phyloP scores from a whole-genome alignment of 2,329 filamentous ascomycete species.

The Bimuria novae-zelandiae region DNA sequence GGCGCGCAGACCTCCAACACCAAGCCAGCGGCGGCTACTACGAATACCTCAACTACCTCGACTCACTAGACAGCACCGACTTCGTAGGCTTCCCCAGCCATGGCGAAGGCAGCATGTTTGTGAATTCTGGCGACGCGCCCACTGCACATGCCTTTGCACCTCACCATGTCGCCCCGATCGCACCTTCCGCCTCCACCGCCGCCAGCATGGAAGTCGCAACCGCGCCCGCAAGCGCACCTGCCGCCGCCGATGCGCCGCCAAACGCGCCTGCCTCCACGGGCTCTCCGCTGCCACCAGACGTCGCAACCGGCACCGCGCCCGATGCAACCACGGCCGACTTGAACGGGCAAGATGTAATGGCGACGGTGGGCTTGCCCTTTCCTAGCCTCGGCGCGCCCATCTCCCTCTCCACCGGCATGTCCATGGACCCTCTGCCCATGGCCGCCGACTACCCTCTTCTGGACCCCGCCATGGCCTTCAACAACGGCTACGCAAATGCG shows the following conservation, averaged over 20 bases:
- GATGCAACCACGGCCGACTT: slow-evolving; percentile 7
- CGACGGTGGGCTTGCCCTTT: slow-evolving; percentile 14
- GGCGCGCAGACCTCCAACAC: slow-evolving; percentile 21
- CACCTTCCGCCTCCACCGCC: slow-evolving; percentile 18
- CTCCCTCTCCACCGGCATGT: slow-evolving; percentile 21
- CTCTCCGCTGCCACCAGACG: slow-evolving; percentile 8
- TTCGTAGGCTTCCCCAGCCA: slow-evolving; percentile 20
- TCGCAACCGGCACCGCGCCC: slow-evolving; percentile 1
- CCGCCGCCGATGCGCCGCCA: slow-evolving; percentile 27
- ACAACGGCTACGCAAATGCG: slow-evolving; percentile 16
- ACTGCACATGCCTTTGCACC: slow-evolving; percentile 15
- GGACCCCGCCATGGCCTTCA: slow-evolving; percentile 16
- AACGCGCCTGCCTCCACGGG: slow-evolving; percentile 11
- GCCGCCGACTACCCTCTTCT: slow-evolving; percentile 12
- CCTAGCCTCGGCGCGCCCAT: slow-evolving; percentile 29
- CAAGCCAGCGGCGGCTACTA: too few relatives aligned
- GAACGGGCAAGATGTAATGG: slow-evolving; percentile 6
- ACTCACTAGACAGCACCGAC: not conserved
- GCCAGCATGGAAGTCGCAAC: slow-evolving; percentile 37
- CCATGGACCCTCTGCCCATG: slow-evolving; percentile 11
- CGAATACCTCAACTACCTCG: not conserved
- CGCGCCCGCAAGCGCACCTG: not conserved
- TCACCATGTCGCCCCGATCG: slow-evolving; percentile 31
- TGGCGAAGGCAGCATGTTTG: slow-evolving; percentile 40
- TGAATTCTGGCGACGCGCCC: slow-evolving; percentile 25